Percentiles rank a stretch among this genome's conserved stretches.
Evolutionary conservation across 345 rosid genomes (phyloP).

Genomic region (Arabis hirsuta): DNA sequence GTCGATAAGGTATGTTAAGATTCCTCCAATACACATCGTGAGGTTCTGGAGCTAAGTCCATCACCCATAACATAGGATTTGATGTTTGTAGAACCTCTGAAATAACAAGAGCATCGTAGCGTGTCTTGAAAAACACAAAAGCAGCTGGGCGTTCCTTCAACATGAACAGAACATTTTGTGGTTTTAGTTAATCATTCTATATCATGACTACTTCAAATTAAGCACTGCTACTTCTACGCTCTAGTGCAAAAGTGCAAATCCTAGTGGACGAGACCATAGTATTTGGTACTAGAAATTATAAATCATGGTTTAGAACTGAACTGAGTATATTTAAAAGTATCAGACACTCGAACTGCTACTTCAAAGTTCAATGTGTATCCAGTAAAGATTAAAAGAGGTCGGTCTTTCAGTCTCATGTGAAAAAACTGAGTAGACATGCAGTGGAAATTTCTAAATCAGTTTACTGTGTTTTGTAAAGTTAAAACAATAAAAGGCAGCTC

Average conservation of each 20-base stretch:
- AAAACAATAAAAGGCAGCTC: too few species aligned
- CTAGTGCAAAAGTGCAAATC: not conserved
- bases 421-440: too few species aligned
- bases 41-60: constrained; percentile 88
- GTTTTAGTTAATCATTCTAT: not conserved
- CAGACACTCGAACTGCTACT: not conserved
- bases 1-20: constrained; percentile 76
- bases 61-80: constrained; percentile 95
- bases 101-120: constrained; percentile 73
- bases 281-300: not conserved
- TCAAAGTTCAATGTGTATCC: not conserved
- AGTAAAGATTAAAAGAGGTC: not conserved
- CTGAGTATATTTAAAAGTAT: not conserved
- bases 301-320: not conserved
- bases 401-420: too few species aligned
- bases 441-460: too few species aligned
- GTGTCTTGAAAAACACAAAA: constrained; percentile 89
- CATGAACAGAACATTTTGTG: not conserved
- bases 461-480: too few species aligned
- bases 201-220: not conserved
- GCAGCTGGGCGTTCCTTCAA: constrained; percentile 86
- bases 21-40: constrained; percentile 91
- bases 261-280: not conserved
- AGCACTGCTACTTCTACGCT: constrained; percentile 1
- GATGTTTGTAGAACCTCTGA: constrained; percentile 78